Evolutionary conservation across 2,329 filamentous ascomycete genomes (phyloP).

Genomic region (Fusarium verticillioides): DNA sequence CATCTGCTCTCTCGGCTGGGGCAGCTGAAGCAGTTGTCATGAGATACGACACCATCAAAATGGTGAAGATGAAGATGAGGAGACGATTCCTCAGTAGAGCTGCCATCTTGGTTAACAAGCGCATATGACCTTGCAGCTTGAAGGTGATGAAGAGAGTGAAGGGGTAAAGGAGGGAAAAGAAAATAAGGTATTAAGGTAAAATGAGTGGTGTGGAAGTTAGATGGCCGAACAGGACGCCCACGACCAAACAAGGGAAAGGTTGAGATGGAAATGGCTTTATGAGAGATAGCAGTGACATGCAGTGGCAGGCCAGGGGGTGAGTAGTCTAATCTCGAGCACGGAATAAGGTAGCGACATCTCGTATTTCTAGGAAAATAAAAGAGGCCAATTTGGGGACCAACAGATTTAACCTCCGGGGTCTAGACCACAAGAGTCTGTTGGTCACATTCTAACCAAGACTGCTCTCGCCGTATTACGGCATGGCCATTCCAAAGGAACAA

Average conservation of each 20-base stretch:
- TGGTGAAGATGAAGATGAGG: conserved; percentile 22
- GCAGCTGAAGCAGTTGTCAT: conserved; percentile 22
- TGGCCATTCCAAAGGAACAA: not conserved
- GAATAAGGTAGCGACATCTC: not conserved
- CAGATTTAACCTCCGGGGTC: conserved; percentile 6
- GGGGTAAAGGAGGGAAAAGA: not conserved
- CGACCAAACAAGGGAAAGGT: not conserved
- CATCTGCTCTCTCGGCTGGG: conserved; percentile 13
- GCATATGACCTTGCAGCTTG: not conserved
- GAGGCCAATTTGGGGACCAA: conserved; percentile 14
- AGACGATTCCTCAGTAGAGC: conserved; percentile 19
- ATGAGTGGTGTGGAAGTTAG: conserved; percentile 3
- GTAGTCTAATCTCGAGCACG: not conserved
- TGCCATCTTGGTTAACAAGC: conserved; percentile 17
- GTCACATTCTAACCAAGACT: conserved; percentile 2
- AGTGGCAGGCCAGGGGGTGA: not conserved
- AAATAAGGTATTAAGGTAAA: conserved; percentile 1
- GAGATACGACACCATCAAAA: conserved; percentile 30
- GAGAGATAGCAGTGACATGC: not conserved
- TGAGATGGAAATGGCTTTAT: conserved; percentile 5
- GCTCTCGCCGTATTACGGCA: not conserved
- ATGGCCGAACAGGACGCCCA: not conserved
- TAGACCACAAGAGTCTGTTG: conserved; percentile 1
- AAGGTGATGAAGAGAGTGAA: not conserved
- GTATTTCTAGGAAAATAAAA: conserved; percentile 19